Evolutionary conservation across 2,329 filamentous ascomycete genomes (phyloP), one percentile per base, ranked within the genome.

Genomic region (Ophiostoma himal-ulmi): DNA sequence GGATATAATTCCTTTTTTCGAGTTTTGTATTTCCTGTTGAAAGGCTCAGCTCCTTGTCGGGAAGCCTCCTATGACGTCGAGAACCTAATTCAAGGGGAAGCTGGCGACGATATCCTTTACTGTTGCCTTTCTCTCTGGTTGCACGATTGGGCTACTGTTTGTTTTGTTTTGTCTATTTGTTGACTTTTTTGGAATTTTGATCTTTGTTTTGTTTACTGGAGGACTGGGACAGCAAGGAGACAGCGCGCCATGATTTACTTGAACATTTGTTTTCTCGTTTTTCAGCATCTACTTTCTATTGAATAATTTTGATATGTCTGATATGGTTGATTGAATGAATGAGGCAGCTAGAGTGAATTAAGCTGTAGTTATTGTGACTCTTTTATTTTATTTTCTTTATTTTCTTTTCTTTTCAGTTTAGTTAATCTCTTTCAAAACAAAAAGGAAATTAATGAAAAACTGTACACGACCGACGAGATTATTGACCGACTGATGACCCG

Each of bases 1-100:
- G 39, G 64, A 62, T 60, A 67, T 67, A 60, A 30, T 30, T 36
- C 68, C 17, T 41, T 14, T 54, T 68, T 68, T 68, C 17, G 34
- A 11, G 48, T 52, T 57, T 68, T 66, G 30, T 30, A 26, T 67
- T 67, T 48, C 17, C 39, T 30, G n/a, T 4, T 17, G 34, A 30
- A 60, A 30, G 30, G 30, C 30, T 30, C 30, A 30, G 30, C 30
- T 30, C 30, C 30, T 30, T 30, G 30, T 30, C 30, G 30, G 30
- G 54, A 8, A 34, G 54, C 26, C 22, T 30, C 20, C 26, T 22
- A 30, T 60, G 54, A 10, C 13, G 13, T 30, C 22, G 22, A 34
- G 26, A 60, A 22, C 22, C 10, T 30, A 34, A 60, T 60, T 6
- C 22, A 60, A 60, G 54, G 26, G 54, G 30, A 30, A 57, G 52